phyloP scores from a whole-genome alignment of 2,329 filamentous ascomycete genomes.

The Sarocladiaceae sp. region DNA sequence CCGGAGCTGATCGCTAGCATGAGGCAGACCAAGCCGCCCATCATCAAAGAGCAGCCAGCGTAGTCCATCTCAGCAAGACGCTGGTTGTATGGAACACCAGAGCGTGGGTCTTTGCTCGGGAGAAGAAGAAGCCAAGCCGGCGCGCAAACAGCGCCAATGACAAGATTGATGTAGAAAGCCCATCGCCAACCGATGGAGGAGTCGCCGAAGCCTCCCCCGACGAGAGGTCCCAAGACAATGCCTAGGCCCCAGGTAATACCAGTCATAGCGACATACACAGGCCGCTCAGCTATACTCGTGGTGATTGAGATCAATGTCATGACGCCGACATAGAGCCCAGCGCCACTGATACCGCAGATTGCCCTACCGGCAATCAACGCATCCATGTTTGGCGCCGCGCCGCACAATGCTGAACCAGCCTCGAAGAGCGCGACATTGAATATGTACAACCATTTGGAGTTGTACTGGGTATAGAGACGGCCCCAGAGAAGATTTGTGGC shows the following conservation, averaged over 20 bases:
- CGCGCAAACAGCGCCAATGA: conserved; percentile 33
- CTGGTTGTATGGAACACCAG: conserved; percentile 16
- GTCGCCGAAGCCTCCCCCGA: conserved; percentile 38
- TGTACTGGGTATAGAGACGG: conserved; percentile 14
- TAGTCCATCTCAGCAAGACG: conserved; percentile 30
- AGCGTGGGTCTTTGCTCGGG: conserved; percentile 16
- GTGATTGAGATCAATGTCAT: not conserved
- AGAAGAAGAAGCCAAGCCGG: conserved; percentile 25
- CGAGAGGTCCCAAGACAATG: conserved; percentile 41
- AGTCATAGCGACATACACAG: not conserved
- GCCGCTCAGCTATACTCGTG: not conserved
- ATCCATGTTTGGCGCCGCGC: conserved; percentile 37
- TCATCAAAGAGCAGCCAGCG: conserved; percentile 34
- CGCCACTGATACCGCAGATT: conserved; percentile 36
- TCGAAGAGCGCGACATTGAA: conserved; percentile 20
- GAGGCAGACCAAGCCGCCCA: conserved; percentile 31
- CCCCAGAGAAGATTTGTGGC: not conserved
- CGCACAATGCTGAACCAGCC: conserved; percentile 31
- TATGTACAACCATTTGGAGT: conserved; percentile 37
- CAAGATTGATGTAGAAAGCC: conserved; percentile 42
- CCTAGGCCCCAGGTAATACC: conserved; percentile 35
- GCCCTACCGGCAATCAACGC: conserved; percentile 41
- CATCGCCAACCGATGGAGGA: conserved; percentile 35
- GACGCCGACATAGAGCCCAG: conserved; percentile 31
- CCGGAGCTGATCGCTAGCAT: conserved; percentile 45